A percentile compares a stretch with the other conserved stretches of the same genome.
phyloP scores from a whole-genome alignment of 768 basidiomycete species.

The Pluteus cervinus region DNA sequence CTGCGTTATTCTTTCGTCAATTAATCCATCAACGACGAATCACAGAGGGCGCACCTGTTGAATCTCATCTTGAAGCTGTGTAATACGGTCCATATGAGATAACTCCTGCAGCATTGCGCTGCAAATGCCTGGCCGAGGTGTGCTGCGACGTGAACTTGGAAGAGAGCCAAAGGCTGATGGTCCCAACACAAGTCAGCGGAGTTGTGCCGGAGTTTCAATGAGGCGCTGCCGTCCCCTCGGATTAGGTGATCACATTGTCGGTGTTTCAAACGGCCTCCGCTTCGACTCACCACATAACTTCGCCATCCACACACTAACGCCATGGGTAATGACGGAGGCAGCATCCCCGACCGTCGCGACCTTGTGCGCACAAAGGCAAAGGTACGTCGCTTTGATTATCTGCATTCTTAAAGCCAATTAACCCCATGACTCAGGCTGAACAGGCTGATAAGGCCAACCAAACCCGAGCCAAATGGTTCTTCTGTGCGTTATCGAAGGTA shows the following conservation, averaged over 20 bases:
- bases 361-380: slow-evolving; percentile 70
- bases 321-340: slow-evolving; percentile 90
- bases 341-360: slow-evolving; percentile 80
- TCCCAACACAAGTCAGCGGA: too few species aligned
- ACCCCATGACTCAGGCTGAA: slow-evolving; percentile 46
- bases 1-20: slow-evolving; percentile 26
- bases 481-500: slow-evolving; percentile 95
- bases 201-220: too few species aligned
- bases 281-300: background rate
- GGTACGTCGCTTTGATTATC: slow-evolving; percentile 32
- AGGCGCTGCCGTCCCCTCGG: too few species aligned
- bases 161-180: too few species aligned
- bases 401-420: background rate
- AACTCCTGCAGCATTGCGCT: slow-evolving; percentile 90
- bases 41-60: slow-evolving; percentile 53
- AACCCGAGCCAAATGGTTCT: slow-evolving; percentile 82
- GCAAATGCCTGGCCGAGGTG: too few species aligned
- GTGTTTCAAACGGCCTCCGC: slow-evolving; percentile 13
- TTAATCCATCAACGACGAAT: background rate
- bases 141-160: too few species aligned
- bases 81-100: slow-evolving; percentile 93
- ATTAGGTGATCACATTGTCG: too few species aligned
- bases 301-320: background rate
- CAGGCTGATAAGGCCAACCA: slow-evolving; percentile 90
- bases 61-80: slow-evolving; percentile 91